A percentile compares a stretch with the other conserved stretches of the same genome.
Evolutionary conservation across 2,329 filamentous ascomycete genomes (phyloP).

Genomic region (Lachnellula suecica): DNA sequence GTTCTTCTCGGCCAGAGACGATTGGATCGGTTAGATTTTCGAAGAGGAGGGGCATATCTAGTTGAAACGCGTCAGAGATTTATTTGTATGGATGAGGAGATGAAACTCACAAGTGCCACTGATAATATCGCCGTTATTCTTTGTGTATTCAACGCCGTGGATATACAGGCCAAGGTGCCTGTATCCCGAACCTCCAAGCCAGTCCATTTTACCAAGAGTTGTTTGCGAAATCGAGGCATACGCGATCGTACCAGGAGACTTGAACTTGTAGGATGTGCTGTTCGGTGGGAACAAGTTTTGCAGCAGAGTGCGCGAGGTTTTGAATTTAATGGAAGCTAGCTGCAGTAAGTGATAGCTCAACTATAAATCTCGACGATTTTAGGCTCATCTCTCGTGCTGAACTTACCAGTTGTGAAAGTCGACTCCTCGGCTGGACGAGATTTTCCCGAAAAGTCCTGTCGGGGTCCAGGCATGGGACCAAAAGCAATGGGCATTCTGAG

Average conservation of each 20-base stretch:
- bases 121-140: slow-evolving; percentile 45
- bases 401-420: slow-evolving; percentile 15
- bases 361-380: not conserved
- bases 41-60: slow-evolving; percentile 52
- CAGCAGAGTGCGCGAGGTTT: slow-evolving; percentile 38
- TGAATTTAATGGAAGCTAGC: slow-evolving; percentile 39
- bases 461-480: slow-evolving; percentile 32
- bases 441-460: slow-evolving; percentile 14
- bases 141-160: slow-evolving; percentile 58
- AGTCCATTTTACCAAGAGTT: slow-evolving; percentile 51
- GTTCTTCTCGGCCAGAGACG: slow-evolving; percentile 52
- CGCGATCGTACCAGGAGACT: slow-evolving; percentile 35
- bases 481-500: slow-evolving; percentile 38
- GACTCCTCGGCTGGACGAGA: not conserved
- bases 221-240: slow-evolving; percentile 39
- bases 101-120: slow-evolving; percentile 40
- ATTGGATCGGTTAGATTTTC: slow-evolving; percentile 62
- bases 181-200: slow-evolving; percentile 61
- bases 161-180: slow-evolving; percentile 59
- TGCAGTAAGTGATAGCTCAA: not conserved
- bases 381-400: not conserved
- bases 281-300: slow-evolving; percentile 38
- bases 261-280: slow-evolving; percentile 33
- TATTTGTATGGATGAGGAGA: not conserved
- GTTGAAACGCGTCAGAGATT: not conserved